A percentile compares a stretch with the other conserved stretches of the same genome.
Conservation (phyloP, 176 grass and related monocot species). For the Oryza meyeriana region DNA sequence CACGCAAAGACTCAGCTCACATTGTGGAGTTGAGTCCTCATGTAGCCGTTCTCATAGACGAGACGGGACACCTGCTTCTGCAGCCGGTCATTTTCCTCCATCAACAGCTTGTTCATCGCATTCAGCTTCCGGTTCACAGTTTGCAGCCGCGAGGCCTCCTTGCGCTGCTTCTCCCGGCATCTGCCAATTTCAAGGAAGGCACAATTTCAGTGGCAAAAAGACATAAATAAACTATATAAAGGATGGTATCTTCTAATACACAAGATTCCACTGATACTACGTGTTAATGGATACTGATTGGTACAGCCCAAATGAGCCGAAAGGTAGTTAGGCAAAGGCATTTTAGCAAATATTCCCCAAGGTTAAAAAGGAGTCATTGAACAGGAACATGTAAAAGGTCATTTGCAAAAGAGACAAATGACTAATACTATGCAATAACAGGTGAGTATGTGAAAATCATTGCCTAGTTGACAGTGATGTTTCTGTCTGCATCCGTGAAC, state of each 20-base stretch:
- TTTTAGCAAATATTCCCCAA: constrained; percentile 8
- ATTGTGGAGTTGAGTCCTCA: constrained; percentile 70
- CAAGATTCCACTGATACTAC: neutral
- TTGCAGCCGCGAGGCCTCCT: constrained; percentile 92
- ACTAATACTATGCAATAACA: constrained; percentile 25
- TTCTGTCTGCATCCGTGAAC: constrained; percentile 25
- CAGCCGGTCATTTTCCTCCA: constrained; percentile 97
- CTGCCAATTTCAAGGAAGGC: constrained; percentile 41
- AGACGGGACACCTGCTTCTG: constrained; percentile 98
- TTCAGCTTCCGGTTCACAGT: constrained; percentile 91
- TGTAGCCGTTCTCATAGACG: constrained; percentile 70
- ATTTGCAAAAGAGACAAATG: constrained; percentile 45
- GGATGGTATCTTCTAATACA: constrained; percentile 6
- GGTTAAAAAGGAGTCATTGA: neutral
- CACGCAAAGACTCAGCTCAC: constrained; percentile 31
- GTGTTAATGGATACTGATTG: neutral
- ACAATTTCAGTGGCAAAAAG: constrained; percentile 11
- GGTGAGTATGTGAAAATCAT: constrained; percentile 39
- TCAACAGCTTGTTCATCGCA: constrained; percentile 96
- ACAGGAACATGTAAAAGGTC: constrained; percentile 26
- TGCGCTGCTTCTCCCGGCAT: constrained; percentile 98
- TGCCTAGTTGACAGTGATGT: constrained; percentile 49
- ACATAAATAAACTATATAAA: neutral
- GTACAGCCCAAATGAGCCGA: constrained; percentile 5
- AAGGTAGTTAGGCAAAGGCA: constrained; percentile 16